Conservation (phyloP, 179 eudicot genomes). For the Corrigiola litoralis region DNA sequence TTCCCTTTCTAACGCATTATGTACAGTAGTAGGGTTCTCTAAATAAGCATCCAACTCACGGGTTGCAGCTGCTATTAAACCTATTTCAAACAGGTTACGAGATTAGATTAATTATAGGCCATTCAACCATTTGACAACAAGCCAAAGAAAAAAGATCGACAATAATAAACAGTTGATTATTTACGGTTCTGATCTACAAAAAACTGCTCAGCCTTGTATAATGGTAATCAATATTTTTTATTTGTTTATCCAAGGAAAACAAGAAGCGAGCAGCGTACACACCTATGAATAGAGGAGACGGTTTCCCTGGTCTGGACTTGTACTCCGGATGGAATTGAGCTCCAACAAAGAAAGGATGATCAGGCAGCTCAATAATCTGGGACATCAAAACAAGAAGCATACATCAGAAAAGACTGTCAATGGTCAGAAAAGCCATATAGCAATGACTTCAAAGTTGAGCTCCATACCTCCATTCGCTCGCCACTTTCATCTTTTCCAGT, state of each 20-base stretch:
- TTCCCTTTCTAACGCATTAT: constrained; percentile 23
- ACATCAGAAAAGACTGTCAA: not conserved
- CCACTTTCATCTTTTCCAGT: constrained; percentile 89
- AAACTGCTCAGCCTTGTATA: too few relatives aligned
- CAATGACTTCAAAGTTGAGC: not conserved
- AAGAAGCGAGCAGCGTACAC: not conserved
- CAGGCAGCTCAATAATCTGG: constrained; percentile 78
- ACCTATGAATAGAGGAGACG: constrained; percentile 92
- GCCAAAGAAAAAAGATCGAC: not conserved
- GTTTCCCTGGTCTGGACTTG: constrained; percentile 90
- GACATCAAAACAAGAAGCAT: not conserved
- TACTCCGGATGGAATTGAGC: constrained; percentile 98
- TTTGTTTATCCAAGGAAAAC: not conserved
- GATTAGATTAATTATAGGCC: not conserved
- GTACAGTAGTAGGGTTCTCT: constrained; percentile 28
- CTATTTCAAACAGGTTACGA: constrained; percentile 31
- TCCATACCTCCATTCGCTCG: constrained; percentile 78
- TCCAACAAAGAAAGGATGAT: constrained; percentile 80
- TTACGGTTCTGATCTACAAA: too few relatives aligned
- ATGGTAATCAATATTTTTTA: too few relatives aligned
- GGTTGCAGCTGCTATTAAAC: constrained; percentile 80
- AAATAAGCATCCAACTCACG: constrained; percentile 62
- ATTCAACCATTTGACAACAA: not conserved
- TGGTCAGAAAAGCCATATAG: not conserved
- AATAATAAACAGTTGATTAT: not conserved